These are phyloP conservation scores for Magnaporthiopsis rhizophila DNA, from an alignment of 2,329 filamentous ascomycete species.

Conservation along the genomic window DNA sequence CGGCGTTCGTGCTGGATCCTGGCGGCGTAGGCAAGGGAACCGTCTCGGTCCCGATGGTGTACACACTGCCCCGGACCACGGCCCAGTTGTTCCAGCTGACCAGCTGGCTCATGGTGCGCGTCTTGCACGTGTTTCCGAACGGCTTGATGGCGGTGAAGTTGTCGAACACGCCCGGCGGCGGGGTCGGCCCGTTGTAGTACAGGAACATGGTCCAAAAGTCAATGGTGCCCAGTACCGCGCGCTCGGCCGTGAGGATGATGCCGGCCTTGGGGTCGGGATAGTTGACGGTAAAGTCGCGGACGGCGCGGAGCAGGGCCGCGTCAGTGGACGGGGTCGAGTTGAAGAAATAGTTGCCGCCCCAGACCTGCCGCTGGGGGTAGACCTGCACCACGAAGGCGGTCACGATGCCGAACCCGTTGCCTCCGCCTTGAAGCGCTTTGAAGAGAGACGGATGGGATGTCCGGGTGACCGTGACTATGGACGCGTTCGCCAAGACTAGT, in stretches of 20 bases:
- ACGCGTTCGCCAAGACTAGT: constrained; percentile 31
- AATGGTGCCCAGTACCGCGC: constrained; percentile 32
- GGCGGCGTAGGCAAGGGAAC: constrained; percentile 13
- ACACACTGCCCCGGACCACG: constrained; percentile 15
- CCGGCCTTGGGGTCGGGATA: constrained; percentile 52
- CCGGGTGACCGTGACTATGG: constrained; percentile 27
- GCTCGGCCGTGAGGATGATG: constrained; percentile 48
- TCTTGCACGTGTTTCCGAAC: constrained; percentile 25
- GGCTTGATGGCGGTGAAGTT: constrained; percentile 43
- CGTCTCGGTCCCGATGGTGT: constrained; percentile 19
- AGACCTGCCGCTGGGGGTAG: constrained; percentile 20
- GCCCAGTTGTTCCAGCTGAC: constrained; percentile 16
- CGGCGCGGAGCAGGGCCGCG: constrained; percentile 22
- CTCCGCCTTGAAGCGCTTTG: constrained; percentile 33
- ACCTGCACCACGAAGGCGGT: constrained; percentile 17
- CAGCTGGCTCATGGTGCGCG: constrained; percentile 19
- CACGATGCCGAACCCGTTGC: constrained; percentile 20
- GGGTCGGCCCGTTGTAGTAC: constrained; percentile 51
- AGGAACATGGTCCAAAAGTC: constrained; percentile 53
- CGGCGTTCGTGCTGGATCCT: not conserved
- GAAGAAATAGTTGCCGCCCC: constrained; percentile 35
- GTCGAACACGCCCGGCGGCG: constrained; percentile 45
- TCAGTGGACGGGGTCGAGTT: constrained; percentile 21
- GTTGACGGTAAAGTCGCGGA: constrained; percentile 47
- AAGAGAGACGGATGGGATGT: constrained; percentile 27